Evolutionary conservation across 2,329 filamentous ascomycete species (phyloP).

Genomic region (Fusarium nodosum): DNA sequence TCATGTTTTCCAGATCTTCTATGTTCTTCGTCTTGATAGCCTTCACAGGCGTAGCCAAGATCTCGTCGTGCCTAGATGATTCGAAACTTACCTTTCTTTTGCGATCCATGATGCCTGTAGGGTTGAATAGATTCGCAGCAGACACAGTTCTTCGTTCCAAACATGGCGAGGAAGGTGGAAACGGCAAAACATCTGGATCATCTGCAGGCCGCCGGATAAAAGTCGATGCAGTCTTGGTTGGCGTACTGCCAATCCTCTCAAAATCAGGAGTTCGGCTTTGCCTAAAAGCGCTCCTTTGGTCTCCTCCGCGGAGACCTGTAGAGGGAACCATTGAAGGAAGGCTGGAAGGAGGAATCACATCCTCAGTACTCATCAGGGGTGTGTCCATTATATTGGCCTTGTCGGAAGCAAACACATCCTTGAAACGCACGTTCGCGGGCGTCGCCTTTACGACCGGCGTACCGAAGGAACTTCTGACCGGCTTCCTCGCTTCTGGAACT

Average conservation of each 20-base stretch:
- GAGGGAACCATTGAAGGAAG: conserved; percentile 58
- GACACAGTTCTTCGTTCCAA: conserved; percentile 46
- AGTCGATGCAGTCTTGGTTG: conserved; percentile 46
- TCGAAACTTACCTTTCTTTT: conserved; percentile 39
- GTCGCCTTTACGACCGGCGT: conserved; percentile 69
- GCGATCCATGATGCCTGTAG: conserved; percentile 29
- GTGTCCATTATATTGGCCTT: conserved; percentile 46
- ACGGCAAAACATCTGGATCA: conserved; percentile 46
- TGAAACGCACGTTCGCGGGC: conserved; percentile 68
- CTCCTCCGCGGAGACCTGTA: conserved; percentile 55
- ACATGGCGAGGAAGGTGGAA: conserved; percentile 56
- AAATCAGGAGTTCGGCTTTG: conserved; percentile 50
- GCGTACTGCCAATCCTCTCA: conserved; percentile 52
- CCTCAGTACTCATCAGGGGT: conserved; percentile 46
- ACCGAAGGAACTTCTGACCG: conserved; percentile 55
- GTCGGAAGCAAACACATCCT: conserved; percentile 59
- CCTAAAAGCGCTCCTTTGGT: conserved; percentile 52
- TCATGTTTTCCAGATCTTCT: conserved; percentile 20
- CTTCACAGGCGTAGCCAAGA: conserved; percentile 58
- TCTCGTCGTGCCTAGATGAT: conserved; percentile 32
- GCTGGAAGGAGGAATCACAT: conserved; percentile 56
- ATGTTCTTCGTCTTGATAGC: conserved; percentile 45
- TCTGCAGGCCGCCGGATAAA: conserved; percentile 51
- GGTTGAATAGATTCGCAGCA: conserved; percentile 32
- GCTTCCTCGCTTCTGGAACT: conserved; percentile 66